These are phyloP conservation scores for Verbena officinalis DNA, from an alignment of 257 asterid genomes.

Conservation along the genomic window DNA sequence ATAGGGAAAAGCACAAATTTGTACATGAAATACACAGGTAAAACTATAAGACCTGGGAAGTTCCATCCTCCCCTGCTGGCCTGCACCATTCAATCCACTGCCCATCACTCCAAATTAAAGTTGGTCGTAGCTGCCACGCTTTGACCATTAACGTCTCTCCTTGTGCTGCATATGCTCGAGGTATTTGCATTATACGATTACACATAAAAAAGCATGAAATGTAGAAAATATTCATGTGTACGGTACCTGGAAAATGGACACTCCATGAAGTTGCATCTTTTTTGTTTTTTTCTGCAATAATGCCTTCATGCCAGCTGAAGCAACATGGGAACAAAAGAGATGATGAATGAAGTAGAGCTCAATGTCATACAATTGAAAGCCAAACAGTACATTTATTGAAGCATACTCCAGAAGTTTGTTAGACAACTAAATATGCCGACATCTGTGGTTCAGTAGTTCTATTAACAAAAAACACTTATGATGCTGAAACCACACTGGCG, in stretches of 20 bases:
- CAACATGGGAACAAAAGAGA: constrained; percentile 29
- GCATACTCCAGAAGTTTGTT: constrained; percentile 7
- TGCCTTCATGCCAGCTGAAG: constrained; percentile 95
- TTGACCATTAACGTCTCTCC: constrained; percentile 62
- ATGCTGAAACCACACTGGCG: background rate
- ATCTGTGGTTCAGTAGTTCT: background rate
- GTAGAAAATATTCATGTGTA: background rate
- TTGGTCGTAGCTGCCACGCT: constrained; percentile 86
- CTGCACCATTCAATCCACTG: constrained; percentile 83
- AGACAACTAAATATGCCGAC: background rate
- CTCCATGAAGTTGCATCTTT: constrained; percentile 63
- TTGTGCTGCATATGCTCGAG: constrained; percentile 49
- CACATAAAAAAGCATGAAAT: constrained; percentile 27
- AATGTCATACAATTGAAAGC: background rate
- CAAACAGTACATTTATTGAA: constrained; percentile 3
- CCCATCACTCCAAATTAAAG: constrained; percentile 75
- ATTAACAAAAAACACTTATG: background rate
- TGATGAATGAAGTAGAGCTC: constrained; percentile 22
- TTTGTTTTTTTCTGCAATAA: constrained; percentile 66
- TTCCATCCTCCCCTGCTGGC: constrained; percentile 48
- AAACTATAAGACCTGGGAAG: constrained; percentile 58
- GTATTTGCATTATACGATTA: constrained; percentile 5
- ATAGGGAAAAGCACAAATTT: constrained; percentile 4
- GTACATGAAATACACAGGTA: background rate
- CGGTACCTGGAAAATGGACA: constrained; percentile 82